These are phyloP conservation scores for Darksidea phi DNA, from an alignment of 495 filamentous ascomycete genomes.

Conservation along the genomic window DNA sequence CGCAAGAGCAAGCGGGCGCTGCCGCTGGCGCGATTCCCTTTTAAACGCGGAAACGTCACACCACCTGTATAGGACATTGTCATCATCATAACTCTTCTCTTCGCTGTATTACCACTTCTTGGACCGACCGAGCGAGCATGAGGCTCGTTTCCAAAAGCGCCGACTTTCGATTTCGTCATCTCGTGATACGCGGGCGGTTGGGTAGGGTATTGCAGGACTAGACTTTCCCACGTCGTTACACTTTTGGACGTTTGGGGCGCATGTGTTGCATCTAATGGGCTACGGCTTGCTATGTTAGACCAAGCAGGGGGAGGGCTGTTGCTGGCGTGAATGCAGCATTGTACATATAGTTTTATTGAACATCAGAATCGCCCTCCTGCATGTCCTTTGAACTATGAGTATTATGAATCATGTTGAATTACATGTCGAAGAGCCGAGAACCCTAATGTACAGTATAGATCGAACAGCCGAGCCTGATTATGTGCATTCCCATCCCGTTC, in stretches of 20 bases:
- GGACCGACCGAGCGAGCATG: conserved; percentile 5
- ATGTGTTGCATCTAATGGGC: conserved; percentile 33
- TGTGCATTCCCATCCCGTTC: too few relatives aligned
- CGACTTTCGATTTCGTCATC: conserved; percentile 20
- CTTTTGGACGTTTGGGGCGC: conserved; percentile 15
- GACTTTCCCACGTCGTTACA: conserved; percentile 11
- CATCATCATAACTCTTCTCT: conserved; percentile 32
- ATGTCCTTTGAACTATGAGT: neutral
- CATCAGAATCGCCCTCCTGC: conserved; percentile 25
- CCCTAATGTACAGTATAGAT: neutral
- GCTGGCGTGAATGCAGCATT: conserved; percentile 5
- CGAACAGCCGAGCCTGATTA: too few relatives aligned
- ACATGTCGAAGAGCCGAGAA: neutral
- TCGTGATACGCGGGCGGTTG: conserved; percentile 25
- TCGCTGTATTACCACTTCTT: conserved; percentile 37
- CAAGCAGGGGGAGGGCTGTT: neutral
- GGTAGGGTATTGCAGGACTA: conserved; percentile 33
- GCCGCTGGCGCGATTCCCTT: conserved; percentile 40
- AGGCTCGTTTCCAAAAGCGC: conserved; percentile 27
- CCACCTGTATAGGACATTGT: conserved; percentile 15
- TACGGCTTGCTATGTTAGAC: conserved; percentile 1
- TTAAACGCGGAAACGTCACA: conserved; percentile 33
- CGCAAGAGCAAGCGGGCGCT: conserved; percentile 67
- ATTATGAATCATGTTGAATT: neutral
- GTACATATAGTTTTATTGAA: conserved; percentile 33